Percentiles rank a stretch among this genome's conserved stretches.
Conservation (phyloP, 257 asterid genomes). For the Penstemon davidsonii region DNA sequence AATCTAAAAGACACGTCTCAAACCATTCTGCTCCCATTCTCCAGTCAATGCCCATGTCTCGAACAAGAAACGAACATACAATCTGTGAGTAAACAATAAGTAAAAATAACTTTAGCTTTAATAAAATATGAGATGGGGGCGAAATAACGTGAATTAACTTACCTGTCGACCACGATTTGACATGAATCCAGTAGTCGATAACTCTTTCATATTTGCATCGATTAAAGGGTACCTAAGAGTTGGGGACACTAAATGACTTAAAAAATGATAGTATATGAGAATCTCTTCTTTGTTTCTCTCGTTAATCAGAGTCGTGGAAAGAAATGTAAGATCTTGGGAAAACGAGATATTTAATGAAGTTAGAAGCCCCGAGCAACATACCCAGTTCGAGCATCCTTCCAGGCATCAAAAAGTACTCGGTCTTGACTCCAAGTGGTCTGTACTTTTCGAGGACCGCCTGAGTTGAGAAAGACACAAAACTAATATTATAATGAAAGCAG, state of each 20-base stretch:
- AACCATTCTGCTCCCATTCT: conserved; percentile 99
- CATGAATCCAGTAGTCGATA: conserved; percentile 86
- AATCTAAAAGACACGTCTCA: conserved; percentile 88
- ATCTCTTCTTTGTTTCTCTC: background rate
- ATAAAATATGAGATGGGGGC: background rate
- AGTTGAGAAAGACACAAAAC: conserved; percentile 19
- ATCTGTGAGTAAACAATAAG: conserved; percentile 43
- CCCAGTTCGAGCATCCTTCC: conserved; percentile 91
- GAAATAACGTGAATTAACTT: background rate
- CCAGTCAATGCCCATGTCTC: conserved; percentile 98
- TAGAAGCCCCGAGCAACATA: conserved; percentile 23
- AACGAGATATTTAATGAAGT: background rate
- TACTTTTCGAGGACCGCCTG: conserved; percentile 80
- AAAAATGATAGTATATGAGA: background rate
- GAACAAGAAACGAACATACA: conserved; percentile 94
- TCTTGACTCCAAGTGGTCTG: conserved; percentile 72
- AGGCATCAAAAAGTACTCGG: conserved; percentile 67
- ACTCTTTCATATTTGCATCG: conserved; percentile 94
- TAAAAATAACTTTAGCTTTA: conserved; percentile 5
- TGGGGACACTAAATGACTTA: conserved; percentile 9
- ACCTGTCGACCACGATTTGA: conserved; percentile 99
- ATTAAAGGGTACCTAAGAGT: conserved; percentile 76
- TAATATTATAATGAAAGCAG: background rate
- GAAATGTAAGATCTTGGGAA: background rate
- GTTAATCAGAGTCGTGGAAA: background rate